Base-by-base conservation (phyloP, 2,329 filamentous ascomycete species). In the Polytolypa hystricis region DNA sequence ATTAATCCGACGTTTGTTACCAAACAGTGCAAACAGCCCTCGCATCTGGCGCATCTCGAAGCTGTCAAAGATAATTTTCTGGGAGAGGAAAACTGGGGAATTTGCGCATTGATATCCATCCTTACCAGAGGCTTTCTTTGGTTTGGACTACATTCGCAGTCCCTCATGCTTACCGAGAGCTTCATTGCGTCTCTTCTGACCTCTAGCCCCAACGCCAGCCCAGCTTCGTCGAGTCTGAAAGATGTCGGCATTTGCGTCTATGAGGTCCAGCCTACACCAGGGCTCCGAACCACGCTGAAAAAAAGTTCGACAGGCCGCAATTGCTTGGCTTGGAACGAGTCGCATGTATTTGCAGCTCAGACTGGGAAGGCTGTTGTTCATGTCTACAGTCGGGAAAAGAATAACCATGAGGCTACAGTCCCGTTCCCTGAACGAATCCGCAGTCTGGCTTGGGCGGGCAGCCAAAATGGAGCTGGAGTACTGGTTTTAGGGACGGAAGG, bases 271-370 rank as follows among this genome's bases (percentile, higher is more conserved):
- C 87, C 87, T 27, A 72, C 80, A 37, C 74, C 80, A 45, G 71
- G 76, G n/a, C 74, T 86, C 54, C 80, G 81, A 52, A 69, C 77
- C 44, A 73, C 79, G 32, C 87, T 91, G 71, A 96, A 95, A 70
- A 96, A 94, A 65, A 93, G 84, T 66, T 82, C 84, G 11, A 77
- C 79, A n/a, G 71, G 79, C 17, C 67, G 72, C 40, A 84, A 89
- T 58, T 81, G 84, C 49, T 66, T 98, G 38, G 87, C 85, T 19
- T 71, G 87, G 48, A 93, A 73, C 59, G 69, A 74, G 30, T 79
- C 79, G 14, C 91, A 98, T 56, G 71, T 96, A 31, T 98, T 94
- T 56, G 81, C 87, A 3, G 89, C 85, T 3, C 91, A 98, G 58
- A 73, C 81, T 33, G 86, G 87, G 46, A 96, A 94, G 60, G 84